Percentiles rank a stretch among this genome's conserved stretches.
Evolutionary conservation across 140 eudicot genomes (phyloP).

Genomic region (Bidens hawaiensis): DNA sequence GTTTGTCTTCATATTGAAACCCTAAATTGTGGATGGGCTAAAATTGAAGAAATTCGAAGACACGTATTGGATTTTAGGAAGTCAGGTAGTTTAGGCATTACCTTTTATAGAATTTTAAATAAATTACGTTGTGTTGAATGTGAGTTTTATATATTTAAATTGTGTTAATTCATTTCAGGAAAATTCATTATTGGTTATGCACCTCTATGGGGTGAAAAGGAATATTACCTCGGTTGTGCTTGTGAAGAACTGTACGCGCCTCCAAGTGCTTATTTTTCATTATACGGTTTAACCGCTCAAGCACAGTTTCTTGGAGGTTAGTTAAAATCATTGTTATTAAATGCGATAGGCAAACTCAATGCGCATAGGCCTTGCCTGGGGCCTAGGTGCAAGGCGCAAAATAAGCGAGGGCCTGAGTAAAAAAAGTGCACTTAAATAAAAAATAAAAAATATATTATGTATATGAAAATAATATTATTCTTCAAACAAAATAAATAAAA

Average conservation of each 20-base stretch:
- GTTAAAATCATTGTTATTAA: no score
- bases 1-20: slow-evolving; percentile 7
- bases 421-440: no score
- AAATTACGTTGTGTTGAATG: not conserved
- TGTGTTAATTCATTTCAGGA: no score
- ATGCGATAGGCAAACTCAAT: no score
- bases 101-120: not conserved
- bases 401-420: no score
- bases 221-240: slow-evolving; percentile 90
- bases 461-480: no score
- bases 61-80: slow-evolving; percentile 11
- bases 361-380: no score
- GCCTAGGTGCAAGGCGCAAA: no score
- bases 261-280: slow-evolving; percentile 92
- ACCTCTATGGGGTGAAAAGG: slow-evolving; percentile 39
- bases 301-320: slow-evolving; percentile 90
- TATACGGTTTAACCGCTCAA: slow-evolving; percentile 66
- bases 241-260: slow-evolving; percentile 96
- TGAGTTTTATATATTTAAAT: not conserved
- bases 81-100: slow-evolving; percentile 3
- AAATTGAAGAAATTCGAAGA: slow-evolving; percentile 9
- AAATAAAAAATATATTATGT: no score
- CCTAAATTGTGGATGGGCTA: slow-evolving; percentile 11
- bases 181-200: no score
- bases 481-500: no score